Conservation (phyloP, 2,329 filamentous ascomycete species). For the Fusarium sp. region DNA sequence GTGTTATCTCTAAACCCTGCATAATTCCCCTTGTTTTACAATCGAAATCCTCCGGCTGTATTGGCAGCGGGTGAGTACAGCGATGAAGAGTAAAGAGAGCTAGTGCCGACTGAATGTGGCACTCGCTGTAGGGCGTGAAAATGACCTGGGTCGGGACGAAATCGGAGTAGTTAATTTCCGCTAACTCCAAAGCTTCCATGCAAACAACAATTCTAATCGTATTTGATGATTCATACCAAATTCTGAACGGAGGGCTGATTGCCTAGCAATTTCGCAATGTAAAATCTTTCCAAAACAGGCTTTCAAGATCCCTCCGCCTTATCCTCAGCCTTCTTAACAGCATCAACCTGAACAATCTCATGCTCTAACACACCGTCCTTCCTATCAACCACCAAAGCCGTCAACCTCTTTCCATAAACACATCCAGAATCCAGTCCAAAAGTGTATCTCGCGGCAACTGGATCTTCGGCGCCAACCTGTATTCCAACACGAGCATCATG, state of each 20-base stretch:
- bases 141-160: conserved; percentile 11
- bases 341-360: conserved; percentile 27
- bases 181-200: not conserved
- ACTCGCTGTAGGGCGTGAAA: conserved; percentile 21
- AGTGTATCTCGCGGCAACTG: conserved; percentile 64
- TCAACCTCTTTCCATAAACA: conserved; percentile 65
- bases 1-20: no score
- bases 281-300: not conserved
- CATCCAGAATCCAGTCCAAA: conserved; percentile 87
- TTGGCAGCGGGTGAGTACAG: not conserved
- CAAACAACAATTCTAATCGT: not conserved
- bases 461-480: conserved; percentile 45
- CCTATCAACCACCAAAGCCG: conserved; percentile 29
- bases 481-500: conserved; percentile 81
- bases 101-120: not conserved
- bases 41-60: not conserved
- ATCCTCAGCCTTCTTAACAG: not conserved
- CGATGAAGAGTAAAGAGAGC: not conserved
- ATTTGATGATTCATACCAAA: not conserved
- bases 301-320: not conserved
- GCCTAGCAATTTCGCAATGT: not conserved
- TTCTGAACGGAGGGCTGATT: not conserved
- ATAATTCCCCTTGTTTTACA: no score
- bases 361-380: not conserved
- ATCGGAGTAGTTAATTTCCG: conserved; percentile 13